Percentiles rank a stretch among this genome's conserved stretches.
phyloP scores from a whole-genome alignment of 129 eudicot genomes.

The Centella asiatica region DNA sequence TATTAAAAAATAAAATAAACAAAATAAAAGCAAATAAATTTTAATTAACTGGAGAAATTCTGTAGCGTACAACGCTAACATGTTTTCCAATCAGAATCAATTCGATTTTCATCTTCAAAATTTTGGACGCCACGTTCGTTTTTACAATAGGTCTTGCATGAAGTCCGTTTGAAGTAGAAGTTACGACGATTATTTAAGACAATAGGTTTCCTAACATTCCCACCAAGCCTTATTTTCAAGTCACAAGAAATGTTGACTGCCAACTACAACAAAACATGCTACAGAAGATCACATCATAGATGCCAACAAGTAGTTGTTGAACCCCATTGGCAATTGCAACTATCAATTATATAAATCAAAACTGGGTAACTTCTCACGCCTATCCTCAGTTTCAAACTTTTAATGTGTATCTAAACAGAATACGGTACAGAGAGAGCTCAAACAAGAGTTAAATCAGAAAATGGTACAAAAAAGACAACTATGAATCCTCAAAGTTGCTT shows the following conservation, averaged over 20 bases:
- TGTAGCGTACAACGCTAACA: too few species aligned
- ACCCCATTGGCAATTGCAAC: background rate
- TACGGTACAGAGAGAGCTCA: background rate
- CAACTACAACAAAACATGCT: background rate
- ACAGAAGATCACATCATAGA: background rate
- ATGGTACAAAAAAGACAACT: background rate
- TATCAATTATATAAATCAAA: slow-evolving; percentile 3
- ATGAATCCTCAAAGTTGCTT: background rate
- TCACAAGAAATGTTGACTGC: background rate
- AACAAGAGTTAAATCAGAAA: background rate
- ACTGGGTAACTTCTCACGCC: slow-evolving; percentile 10
- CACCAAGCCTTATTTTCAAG: background rate
- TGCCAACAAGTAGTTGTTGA: background rate
- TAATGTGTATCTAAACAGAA: background rate
- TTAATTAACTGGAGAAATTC: too few species aligned
- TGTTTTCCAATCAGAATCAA: too few species aligned
- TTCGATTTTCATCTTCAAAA: too few species aligned
- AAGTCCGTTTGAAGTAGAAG: too few species aligned
- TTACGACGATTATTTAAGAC: too few species aligned
- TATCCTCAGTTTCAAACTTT: background rate
- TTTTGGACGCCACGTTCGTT: too few species aligned
- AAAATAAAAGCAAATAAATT: too few species aligned
- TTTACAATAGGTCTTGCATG: too few species aligned
- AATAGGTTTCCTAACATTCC: too few species aligned
- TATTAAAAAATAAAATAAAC: too few species aligned